These are phyloP conservation scores for Trichoderma asperellum DNA, from an alignment of 2,329 filamentous ascomycete species.

Conservation along the genomic window DNA sequence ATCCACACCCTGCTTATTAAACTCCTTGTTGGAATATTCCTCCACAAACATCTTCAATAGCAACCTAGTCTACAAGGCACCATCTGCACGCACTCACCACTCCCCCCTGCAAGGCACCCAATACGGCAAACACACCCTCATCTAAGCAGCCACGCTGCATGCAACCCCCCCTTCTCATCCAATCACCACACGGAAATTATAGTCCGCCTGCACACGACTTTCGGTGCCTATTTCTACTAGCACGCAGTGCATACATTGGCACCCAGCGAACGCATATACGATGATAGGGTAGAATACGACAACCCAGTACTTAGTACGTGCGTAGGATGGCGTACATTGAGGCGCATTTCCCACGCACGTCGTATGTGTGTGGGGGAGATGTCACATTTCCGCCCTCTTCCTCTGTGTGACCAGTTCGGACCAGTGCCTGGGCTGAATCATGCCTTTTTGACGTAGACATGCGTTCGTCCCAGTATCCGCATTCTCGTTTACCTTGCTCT, in stretches of 20 bases:
- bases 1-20: neutral
- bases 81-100: neutral
- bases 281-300: neutral
- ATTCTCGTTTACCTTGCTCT: neutral
- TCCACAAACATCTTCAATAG: neutral
- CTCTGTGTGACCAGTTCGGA: neutral
- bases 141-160: neutral
- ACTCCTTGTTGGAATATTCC: neutral
- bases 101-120: conserved; percentile 23
- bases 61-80: neutral
- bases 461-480: neutral
- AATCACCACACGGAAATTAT: neutral
- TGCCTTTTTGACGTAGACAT: neutral
- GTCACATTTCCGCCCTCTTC: neutral
- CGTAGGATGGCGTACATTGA: neutral
- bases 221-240: neutral
- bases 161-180: neutral
- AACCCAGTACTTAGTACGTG: neutral
- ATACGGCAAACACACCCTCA: conserved; percentile 6
- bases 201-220: neutral
- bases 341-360: neutral
- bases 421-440: neutral
- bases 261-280: neutral
- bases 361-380: neutral
- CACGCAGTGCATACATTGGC: neutral